Percentiles rank a stretch among this genome's conserved stretches.
phyloP scores from a whole-genome alignment of 1,284 basidiomycete genomes.

The Microstroma glucosiphilum region DNA sequence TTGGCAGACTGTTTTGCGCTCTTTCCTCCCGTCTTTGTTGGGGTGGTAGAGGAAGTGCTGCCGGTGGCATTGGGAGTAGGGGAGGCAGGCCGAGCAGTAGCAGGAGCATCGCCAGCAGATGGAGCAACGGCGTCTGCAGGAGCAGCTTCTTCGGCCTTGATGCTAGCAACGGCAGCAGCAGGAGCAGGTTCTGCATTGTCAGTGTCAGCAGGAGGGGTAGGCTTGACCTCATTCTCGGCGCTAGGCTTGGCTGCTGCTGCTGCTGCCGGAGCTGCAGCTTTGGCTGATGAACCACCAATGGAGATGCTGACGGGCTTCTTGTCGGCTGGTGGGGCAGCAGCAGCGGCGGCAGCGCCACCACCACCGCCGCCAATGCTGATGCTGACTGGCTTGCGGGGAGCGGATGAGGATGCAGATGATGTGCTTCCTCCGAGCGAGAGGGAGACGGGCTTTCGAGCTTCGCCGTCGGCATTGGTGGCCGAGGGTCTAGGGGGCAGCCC shows the following conservation, averaged over 20 bases:
- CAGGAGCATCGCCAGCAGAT: neutral
- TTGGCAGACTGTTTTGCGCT: conserved; percentile 24
- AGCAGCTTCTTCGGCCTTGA: conserved; percentile 23
- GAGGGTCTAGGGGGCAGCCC: no score
- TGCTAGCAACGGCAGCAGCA: conserved; percentile 24
- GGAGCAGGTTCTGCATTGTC: conserved; percentile 18
- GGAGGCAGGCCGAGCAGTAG: conserved; percentile 27
- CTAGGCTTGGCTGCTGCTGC: conserved; percentile 15
- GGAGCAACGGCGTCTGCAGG: conserved; percentile 19
- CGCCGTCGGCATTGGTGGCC: no score
- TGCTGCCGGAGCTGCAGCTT: conserved; percentile 19
- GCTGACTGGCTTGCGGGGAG: conserved; percentile 21
- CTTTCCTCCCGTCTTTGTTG: conserved; percentile 12
- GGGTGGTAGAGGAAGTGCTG: no score
- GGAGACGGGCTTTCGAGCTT: conserved; percentile 17
- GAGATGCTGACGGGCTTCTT: conserved; percentile 47
- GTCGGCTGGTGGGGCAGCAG: conserved; percentile 26
- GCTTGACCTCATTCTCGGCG: neutral
- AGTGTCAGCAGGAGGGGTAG: conserved; percentile 18
- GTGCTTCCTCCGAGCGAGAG: conserved; percentile 18
- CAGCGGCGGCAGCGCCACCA: neutral
- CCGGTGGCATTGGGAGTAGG: conserved; percentile 21
- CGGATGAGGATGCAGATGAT: conserved; percentile 2
- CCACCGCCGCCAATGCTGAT: conserved; percentile 19
- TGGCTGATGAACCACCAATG: conserved; percentile 34